Evolutionary conservation across 176 grass and related monocot genomes (phyloP).

Genomic region (Neostapfia colusana): DNA sequence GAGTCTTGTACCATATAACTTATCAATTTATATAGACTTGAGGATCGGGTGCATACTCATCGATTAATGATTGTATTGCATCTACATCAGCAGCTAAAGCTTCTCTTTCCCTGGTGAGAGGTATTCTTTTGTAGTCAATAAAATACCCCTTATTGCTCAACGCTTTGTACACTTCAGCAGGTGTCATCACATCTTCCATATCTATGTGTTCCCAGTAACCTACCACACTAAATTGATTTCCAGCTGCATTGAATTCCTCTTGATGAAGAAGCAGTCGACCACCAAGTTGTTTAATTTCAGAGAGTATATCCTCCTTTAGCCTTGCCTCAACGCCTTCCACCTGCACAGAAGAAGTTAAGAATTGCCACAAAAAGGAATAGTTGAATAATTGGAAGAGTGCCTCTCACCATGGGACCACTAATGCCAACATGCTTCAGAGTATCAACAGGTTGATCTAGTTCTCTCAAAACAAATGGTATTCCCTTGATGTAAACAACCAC

Average conservation of each 20-base stretch:
- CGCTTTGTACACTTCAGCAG: slow-evolving; percentile 71
- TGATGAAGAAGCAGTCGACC: slow-evolving; percentile 84
- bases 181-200: slow-evolving; percentile 70
- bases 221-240: slow-evolving; percentile 68
- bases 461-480: slow-evolving; percentile 96
- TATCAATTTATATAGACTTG: slow-evolving; percentile 20
- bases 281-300: slow-evolving; percentile 69
- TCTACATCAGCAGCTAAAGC: slow-evolving; percentile 95
- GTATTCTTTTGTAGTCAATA: slow-evolving; percentile 88
- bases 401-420: slow-evolving; percentile 84
- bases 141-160: slow-evolving; percentile 69
- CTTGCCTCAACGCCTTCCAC: slow-evolving; percentile 83
- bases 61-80: slow-evolving; percentile 76
- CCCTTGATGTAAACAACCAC: slow-evolving; percentile 95
- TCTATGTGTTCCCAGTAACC: slow-evolving; percentile 95
- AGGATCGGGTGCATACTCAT: slow-evolving; percentile 55
- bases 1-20: slow-evolving; percentile 17
- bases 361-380: slow-evolving; percentile 17
- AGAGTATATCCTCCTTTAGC: slow-evolving; percentile 94
- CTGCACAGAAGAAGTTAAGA: slow-evolving; percentile 52
- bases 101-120: slow-evolving; percentile 92
- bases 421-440: slow-evolving; percentile 99
- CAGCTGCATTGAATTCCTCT: slow-evolving; percentile 63
- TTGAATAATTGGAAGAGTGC: slow-evolving; percentile 25
- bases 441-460: slow-evolving; percentile 94